Base-by-base conservation (phyloP, 768 basidiomycete genomes). In the Kwoniella mangroviensis region DNA sequence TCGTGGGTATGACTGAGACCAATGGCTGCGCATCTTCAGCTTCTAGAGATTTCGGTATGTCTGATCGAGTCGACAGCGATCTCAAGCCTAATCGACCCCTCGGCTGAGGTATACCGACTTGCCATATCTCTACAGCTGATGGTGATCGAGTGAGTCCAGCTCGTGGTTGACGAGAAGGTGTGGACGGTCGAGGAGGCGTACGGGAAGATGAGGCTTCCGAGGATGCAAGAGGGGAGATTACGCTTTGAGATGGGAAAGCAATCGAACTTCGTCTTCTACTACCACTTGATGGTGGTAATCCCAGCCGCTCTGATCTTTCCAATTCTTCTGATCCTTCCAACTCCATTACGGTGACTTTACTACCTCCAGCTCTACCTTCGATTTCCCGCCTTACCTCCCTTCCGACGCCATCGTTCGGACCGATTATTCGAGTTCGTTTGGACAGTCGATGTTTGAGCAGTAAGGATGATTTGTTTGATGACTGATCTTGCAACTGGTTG, bases 111-210 rank as follows among this genome's bases (percentile, higher is more conserved):
- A 78, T 68, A 7, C 76, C 74, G 26, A 73, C 72, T 42, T 75
- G 74, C 72, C 72, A 75, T 26, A 77, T 26, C 7, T 77, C 76
- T 12, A 74, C n/a, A 22, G 65, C 49, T 11, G 73, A 68, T 45
- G 58, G 65, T 10, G 72, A 73, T 49, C 74, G 53, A 53, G 67
- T 56, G 9, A 67, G 55, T 12, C 63, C 56, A 10, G 53, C 63
- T 58, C 63, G 53, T 28, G 43, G 49, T 11, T 41, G 58, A 15
- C 52, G 59, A 19, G 69, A 55, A 19, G 61, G 53, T n/a, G 64
- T 40, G 17, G 53, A 51, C 4, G 63, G 24, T 56, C 62, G 67
- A 9, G 56, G 26, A 19, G 71, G 57, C 6, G 56, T 34, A 17
- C 65, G 54, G 6, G 72, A 70, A 7, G 71, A 52, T 10, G 66